Base-by-base conservation (phyloP, 1,284 basidiomycete genomes). In the Trichosporon sp. region DNA sequence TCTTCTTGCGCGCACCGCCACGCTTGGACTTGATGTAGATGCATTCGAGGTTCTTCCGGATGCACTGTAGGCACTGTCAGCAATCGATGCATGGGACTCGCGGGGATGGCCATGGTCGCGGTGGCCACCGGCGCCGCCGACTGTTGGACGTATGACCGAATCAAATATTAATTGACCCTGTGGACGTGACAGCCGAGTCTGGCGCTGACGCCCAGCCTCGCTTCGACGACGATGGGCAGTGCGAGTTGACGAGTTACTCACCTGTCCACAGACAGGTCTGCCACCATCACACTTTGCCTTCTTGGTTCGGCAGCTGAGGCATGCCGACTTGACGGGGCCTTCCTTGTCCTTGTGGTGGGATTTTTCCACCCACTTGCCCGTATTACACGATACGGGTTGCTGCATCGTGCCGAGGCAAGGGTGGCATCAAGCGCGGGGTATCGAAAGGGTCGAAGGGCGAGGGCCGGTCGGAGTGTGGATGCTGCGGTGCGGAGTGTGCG, bases 271-370 rank as follows among this genome's bases (percentile, higher is more conserved):
- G 31, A 81, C 74, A 0, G 84, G 84, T 72, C 80, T 77, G 0
- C 72, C 76, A 4, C 84, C 84, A 71, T 84, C 83, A 66, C 84
- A 85, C 71, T 83, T 82, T 11, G 81, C 82, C 76, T 85, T 85
- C 66, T 82, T 82, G 40, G 76, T 76, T 35, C 84, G 75, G 68
- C 84, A 85, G 59, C 78, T 80, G 21, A 85, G 73, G 72, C 84
- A 85, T 31, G 84, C 84, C 26, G 80, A 78, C 75, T 83, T 83
- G 54, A 83, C 81, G 2, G 81, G 81, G 1, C 71, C 70, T 0
- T 11, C 31, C 35, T 31, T 65, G 14, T 65, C 59, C 37, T 66
- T 68, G 31, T 68, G 6, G 38, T 68, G 38, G 51, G 54, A 37
- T 38, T 68, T 66, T 32, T 69, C 64, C 14, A 63, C 59, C 59